Base-by-base conservation (phyloP, 805 yeast species). In the Candida stauntonica region DNA sequence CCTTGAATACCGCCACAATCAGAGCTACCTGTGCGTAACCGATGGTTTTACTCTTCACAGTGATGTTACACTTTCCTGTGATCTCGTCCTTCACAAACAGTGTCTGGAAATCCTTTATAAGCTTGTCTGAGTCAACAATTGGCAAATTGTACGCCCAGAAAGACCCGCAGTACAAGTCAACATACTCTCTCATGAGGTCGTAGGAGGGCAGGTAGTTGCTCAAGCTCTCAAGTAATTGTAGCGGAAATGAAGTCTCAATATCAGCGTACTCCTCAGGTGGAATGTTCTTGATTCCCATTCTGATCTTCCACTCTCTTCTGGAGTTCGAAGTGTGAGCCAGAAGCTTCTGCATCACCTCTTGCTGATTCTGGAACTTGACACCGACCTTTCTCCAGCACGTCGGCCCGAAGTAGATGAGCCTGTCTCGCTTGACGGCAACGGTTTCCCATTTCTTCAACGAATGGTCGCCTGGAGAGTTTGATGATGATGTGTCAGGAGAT, bases 21-120 rank as follows among this genome's bases (percentile, higher is more conserved):
- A 51, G 24, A 3, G 57, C 48, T 24, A 54, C 42, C 31, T 35
- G 46, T 13, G 57, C 48, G 29, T 44, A 54, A 28, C 52, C 57
- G 7, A 39, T 24, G 3, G 36, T 28, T 19, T 47, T 46, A 19
- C 36, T 36, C 15, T 23, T 29, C 11, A 40, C 33, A 7, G 19
- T 26, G 13, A 53, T 33, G 8, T 29, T 26, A 20, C 44, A 46
- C 20, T 31, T 31, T 5, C 42, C 41, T 1, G 42, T 20, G n/a
- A 5, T 26, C 1, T 19, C 13, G 16, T 44, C 45, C 26, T 29
- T 44, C 17, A 4, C 8, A 33, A 48, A 51, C 4, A 47, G 20
- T 14, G 28, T 38, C 23, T 33, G 41, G 36, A 54, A 54, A 24
- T 51, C 57, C 5, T 31, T 15, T 5, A 44, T 5, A 8, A 54